phyloP scores from a whole-genome alignment of 345 rosid genomes.

The Durio zibethinus region DNA sequence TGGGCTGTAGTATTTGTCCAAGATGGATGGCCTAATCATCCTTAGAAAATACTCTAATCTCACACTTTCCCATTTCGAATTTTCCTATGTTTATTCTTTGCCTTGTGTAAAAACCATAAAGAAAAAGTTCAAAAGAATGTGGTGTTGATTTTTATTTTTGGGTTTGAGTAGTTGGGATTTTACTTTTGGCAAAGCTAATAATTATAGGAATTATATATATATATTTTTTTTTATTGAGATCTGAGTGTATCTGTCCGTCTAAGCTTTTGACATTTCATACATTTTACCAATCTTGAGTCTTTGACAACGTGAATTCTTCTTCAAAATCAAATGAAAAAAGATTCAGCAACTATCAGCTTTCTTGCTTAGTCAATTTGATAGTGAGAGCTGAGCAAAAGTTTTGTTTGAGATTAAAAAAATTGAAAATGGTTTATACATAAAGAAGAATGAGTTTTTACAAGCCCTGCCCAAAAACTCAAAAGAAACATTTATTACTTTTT shows the following conservation, averaged over 20 bases:
- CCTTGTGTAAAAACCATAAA: not conserved
- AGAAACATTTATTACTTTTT: no score
- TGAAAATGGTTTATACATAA: no score
- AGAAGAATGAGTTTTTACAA: not conserved
- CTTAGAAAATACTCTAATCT: not conserved
- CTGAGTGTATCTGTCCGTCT: not conserved
- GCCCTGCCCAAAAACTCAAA: not conserved
- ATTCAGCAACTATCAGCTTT: no score
- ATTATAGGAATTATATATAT: not conserved
- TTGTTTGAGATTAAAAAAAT: not conserved
- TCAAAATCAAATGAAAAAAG: not conserved
- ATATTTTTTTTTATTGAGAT: not conserved
- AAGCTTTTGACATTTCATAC: no score
- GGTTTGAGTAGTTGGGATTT: not conserved
- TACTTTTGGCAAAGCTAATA: not conserved
- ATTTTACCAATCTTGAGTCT: not conserved
- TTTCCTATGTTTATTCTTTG: not conserved
- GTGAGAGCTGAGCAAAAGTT: not conserved
- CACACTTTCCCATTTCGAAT: not conserved
- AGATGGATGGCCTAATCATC: constrained; percentile 2
- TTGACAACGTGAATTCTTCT: not conserved
- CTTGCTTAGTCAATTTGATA: not conserved
- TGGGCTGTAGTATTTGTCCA: not conserved
- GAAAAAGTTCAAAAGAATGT: not conserved
- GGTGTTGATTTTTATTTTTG: not conserved